phyloP scores from a whole-genome alignment of 2,329 filamentous ascomycete genomes.

The Fusarium sp. region DNA sequence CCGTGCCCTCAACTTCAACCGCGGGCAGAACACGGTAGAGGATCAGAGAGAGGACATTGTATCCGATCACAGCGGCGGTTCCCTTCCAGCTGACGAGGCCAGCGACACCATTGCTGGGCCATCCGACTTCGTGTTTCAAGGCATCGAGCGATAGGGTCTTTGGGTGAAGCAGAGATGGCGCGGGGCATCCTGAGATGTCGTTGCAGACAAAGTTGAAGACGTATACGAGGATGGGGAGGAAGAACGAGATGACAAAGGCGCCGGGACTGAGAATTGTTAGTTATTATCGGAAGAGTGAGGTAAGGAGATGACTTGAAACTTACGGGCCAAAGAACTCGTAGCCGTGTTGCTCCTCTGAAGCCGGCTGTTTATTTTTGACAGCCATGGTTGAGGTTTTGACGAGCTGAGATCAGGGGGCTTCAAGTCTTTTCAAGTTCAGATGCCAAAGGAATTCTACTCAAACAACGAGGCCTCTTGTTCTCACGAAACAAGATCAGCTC shows the following conservation, averaged over 20 bases:
- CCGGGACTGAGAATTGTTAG: slow-evolving; percentile 68
- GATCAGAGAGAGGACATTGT: slow-evolving; percentile 79
- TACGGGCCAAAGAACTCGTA: slow-evolving; percentile 66
- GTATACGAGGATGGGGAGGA: slow-evolving; percentile 82
- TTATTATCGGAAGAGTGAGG: not conserved
- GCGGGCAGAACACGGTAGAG: slow-evolving; percentile 83
- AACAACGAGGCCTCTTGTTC: not conserved
- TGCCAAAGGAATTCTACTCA: not conserved
- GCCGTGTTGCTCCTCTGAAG: slow-evolving; percentile 51
- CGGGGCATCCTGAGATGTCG: slow-evolving; percentile 89
- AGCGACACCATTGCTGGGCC: slow-evolving; percentile 75
- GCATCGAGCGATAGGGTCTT: slow-evolving; percentile 75
- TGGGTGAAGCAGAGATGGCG: slow-evolving; percentile 80
- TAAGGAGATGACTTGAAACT: slow-evolving; percentile 32
- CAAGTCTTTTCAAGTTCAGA: not conserved
- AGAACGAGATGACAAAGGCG: slow-evolving; percentile 80
- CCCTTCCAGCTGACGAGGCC: slow-evolving; percentile 77
- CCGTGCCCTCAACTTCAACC: slow-evolving; percentile 73
- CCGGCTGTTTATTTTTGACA: slow-evolving; percentile 40
- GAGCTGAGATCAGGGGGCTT: not conserved
- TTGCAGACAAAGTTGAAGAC: slow-evolving; percentile 88
- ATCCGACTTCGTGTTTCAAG: slow-evolving; percentile 83
- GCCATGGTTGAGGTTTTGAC: slow-evolving; percentile 44
- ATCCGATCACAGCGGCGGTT: slow-evolving; percentile 76
- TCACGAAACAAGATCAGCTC: slow-evolving; percentile 3